Percentiles rank a stretch among this genome's conserved stretches.
Evolutionary conservation across 768 basidiomycete species (phyloP).

Genomic region (Tylopilus felleus): DNA sequence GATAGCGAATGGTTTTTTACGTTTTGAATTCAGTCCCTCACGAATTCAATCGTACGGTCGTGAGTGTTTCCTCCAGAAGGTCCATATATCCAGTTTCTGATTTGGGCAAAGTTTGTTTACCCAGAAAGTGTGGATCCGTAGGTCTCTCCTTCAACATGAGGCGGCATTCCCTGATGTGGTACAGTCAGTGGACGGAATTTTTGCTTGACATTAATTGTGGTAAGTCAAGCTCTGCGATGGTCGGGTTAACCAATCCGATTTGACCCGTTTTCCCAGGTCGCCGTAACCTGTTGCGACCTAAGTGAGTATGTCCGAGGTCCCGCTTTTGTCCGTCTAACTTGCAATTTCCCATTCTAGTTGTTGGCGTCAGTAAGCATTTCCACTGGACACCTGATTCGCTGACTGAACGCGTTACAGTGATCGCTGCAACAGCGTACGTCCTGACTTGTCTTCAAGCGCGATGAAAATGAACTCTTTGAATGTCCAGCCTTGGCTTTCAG

Average conservation of each 20-base stretch:
- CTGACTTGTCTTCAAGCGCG: neutral
- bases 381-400: neutral
- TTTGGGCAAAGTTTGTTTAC: constrained; percentile 42
- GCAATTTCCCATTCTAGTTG: neutral
- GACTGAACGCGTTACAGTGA: constrained; percentile 32
- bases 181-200: constrained; percentile 42
- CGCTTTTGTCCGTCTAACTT: neutral
- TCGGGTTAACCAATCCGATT: neutral
- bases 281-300: constrained; percentile 41
- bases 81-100: neutral
- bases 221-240: constrained; percentile 26
- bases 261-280: constrained; percentile 24
- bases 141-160: constrained; percentile 13
- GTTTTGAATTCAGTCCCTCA: constrained; percentile 37
- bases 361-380: constrained; percentile 9
- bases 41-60: constrained; percentile 47
- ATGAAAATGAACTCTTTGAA: neutral
- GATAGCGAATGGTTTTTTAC: neutral
- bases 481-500: constrained; percentile 36
- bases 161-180: constrained; percentile 26
- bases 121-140: constrained; percentile 46
- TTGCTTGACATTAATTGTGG: constrained; percentile 42
- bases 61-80: constrained; percentile 7
- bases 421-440: constrained; percentile 49
- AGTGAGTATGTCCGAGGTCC: constrained; percentile 32